Conservation (phyloP, 192 early-diverging fungal genomes). For the Podila epigama region DNA sequence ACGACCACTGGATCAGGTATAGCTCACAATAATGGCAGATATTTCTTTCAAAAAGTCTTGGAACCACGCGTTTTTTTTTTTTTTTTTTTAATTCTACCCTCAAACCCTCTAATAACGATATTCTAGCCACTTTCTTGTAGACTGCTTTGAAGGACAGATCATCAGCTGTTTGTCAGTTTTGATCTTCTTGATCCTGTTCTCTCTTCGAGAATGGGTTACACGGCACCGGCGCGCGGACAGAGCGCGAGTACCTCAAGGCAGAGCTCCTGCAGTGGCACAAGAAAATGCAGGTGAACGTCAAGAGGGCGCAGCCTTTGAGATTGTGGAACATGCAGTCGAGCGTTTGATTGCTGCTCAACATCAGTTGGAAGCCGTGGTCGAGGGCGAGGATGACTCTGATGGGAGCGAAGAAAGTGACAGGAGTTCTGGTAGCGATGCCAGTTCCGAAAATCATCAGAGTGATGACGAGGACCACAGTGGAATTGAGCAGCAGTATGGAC, state of each 20-base stretch:
- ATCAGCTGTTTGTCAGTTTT: slow-evolving; percentile 79
- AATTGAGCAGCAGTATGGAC: background rate
- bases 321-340: slow-evolving; percentile 36
- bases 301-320: slow-evolving; percentile 7
- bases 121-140: slow-evolving; percentile 58
- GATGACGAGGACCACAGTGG: background rate
- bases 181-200: slow-evolving; percentile 77
- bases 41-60: no score
- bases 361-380: slow-evolving; percentile 40
- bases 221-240: slow-evolving; percentile 53
- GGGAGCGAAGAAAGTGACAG: slow-evolving; percentile 3
- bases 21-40: no score
- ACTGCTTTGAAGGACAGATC: slow-evolving; percentile 88
- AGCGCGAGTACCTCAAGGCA: slow-evolving; percentile 2
- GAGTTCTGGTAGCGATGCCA: background rate
- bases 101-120: background rate
- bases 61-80: slow-evolving; percentile 10
- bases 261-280: background rate
- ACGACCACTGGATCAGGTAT: background rate
- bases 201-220: slow-evolving; percentile 89
- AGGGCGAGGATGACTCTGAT: slow-evolving; percentile 25
- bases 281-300: slow-evolving; percentile 11
- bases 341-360: slow-evolving; percentile 41
- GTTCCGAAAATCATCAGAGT: no score
- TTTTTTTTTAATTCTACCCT: background rate